Evolutionary conservation across 192 early-diverging fungal species (phyloP), one percentile per base, ranked within the genome.

Genomic region (Linnemannia exigua): DNA sequence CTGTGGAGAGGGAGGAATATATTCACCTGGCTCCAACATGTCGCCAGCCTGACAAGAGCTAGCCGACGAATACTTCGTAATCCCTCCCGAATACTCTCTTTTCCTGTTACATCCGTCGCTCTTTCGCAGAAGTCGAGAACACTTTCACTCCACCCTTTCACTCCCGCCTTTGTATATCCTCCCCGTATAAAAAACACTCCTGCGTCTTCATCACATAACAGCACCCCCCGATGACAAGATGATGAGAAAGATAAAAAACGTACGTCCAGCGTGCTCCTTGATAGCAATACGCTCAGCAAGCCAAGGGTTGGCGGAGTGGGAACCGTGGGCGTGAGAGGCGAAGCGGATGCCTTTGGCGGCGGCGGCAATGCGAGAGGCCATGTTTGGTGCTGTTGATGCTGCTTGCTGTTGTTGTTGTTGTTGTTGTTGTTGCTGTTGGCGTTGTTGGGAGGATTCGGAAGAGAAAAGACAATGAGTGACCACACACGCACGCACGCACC

Each of bases 221-320:
- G 28, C 22, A 12, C 50, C 19, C 14, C 50, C 19, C 14, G 22
- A 38, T 72, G 46, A 35, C 31, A 48, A 35, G 35, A 72, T 50
- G 41, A 8, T 19, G 11, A 22, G 12, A 74, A 1, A 31, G 11
- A 72, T 16, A 31, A 58, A 1, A 48, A 22, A 77, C 76, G 22
- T 77, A 77, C 76, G 76, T 44, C 76, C 76, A 28, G 76, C 76
- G 50, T 77, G 76, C 67, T 77, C 76, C 76, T 77, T 77, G 67
- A 67, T 36, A 48, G 66, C 76, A 44, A 70, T 37, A 48, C 76
- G 76, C 76, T 77, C 76, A 77, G 76, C 76, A 16, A 77, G 50
- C 76, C 76, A 77, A 37, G 76, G 67, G 76, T 77, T 77, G 76
- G 76, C n/a, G 22, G 76, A 36, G 48, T 54, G 35, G 33, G 76